Evolutionary conservation across 225 moss, liverwort and hornwort species (phyloP).

Genomic region (Takakia lepidozioides): DNA sequence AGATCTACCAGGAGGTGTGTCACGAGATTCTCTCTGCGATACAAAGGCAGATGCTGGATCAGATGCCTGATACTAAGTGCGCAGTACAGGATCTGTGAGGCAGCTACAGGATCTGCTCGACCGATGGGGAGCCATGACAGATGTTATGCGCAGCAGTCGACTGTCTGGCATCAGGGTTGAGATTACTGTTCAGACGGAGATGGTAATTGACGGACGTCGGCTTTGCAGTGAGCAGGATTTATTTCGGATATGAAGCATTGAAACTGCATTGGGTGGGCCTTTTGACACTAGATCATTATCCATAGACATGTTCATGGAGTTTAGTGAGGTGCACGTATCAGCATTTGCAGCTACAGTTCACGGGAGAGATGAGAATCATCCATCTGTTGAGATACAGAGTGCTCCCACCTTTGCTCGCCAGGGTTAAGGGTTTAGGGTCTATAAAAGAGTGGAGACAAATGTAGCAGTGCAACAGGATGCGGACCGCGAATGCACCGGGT

Average conservation of each 20-base stretch:
- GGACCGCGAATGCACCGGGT: too few species aligned
- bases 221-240: conserved; percentile 5
- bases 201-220: too few species aligned
- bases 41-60: not conserved
- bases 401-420: conserved; percentile 5
- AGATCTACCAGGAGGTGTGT: not conserved
- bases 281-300: not conserved
- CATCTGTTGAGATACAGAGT: too few species aligned
- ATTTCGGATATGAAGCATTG: not conserved
- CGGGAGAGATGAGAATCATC: not conserved
- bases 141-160: too few species aligned
- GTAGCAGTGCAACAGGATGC: too few species aligned
- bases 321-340: not conserved
- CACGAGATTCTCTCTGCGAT: conserved; percentile 1
- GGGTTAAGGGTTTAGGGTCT: too few species aligned
- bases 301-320: conserved; percentile 1
- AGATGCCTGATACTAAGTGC: not conserved
- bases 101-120: too few species aligned
- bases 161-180: too few species aligned
- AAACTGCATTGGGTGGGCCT: conserved; percentile 1
- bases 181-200: too few species aligned
- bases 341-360: conserved; percentile 2
- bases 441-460: too few species aligned
- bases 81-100: not conserved
- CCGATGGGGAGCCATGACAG: too few species aligned